Percentiles rank a stretch among this genome's conserved stretches.
Conservation (phyloP, 208 protist species). For the Leishmania tarentolae region DNA sequence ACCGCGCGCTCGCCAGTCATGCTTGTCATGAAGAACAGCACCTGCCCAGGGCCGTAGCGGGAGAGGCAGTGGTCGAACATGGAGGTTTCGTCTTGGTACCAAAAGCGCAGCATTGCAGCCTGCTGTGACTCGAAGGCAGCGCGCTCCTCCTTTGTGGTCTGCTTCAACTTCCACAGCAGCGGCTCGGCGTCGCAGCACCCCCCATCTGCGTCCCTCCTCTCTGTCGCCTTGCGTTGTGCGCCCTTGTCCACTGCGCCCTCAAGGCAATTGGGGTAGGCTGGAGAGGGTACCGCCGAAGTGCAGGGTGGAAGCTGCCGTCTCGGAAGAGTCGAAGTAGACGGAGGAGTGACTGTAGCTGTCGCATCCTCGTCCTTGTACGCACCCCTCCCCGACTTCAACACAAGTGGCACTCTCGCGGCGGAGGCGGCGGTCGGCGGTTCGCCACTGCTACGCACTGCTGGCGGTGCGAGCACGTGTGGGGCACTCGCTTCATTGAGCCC, state of each 20-base stretch:
- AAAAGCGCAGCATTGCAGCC: constrained; percentile 39
- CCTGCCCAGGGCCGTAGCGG: constrained; percentile 35
- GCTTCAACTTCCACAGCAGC: constrained; percentile 16
- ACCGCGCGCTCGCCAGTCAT: constrained; percentile 66
- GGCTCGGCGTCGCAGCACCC: constrained; percentile 2
- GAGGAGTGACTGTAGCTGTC: neutral
- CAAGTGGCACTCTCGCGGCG: neutral
- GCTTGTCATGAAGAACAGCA: constrained; percentile 70
- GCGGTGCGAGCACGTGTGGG: neutral
- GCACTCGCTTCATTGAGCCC: neutral
- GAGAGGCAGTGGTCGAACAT: constrained; percentile 42
- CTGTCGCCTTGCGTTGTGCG: neutral
- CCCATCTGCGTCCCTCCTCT: neutral
- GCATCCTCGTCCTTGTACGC: neutral
- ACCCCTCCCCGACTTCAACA: neutral
- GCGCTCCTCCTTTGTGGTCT: constrained; percentile 21
- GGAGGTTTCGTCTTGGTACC: constrained; percentile 45
- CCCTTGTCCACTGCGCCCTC: neutral
- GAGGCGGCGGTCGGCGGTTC: neutral
- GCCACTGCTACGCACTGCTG: neutral
- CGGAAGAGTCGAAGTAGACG: neutral
- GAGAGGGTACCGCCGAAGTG: neutral
- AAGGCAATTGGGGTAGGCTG: neutral
- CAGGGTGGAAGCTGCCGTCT: neutral
- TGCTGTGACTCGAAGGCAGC: constrained; percentile 19